Base-by-base conservation (phyloP, 2,329 filamentous ascomycete genomes). In the Paecilomyces sp. region DNA sequence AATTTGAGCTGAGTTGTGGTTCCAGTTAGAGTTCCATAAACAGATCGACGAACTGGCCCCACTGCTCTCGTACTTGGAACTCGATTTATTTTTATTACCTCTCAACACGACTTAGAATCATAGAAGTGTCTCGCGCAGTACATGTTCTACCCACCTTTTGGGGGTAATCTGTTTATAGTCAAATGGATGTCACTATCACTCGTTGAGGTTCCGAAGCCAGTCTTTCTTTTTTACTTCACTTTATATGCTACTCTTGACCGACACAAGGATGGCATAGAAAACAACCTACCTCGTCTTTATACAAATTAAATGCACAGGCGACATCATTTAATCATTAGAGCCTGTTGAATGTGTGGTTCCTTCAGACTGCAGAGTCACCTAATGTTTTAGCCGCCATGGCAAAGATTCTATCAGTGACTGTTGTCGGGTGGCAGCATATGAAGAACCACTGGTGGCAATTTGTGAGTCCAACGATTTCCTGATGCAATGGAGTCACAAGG, bases 361-460 rank as follows among this genome's bases (percentile, higher is more conserved):
- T 6, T 6, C 25, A 28, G 25, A 28, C 25, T 28, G 2, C 6
- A 28, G 3, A 6, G 25, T 28, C 25, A 28, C 6, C 25, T 3
- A 28, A 3, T 2, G 25, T 59, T 57, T 55, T 65, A 67, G 64
- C 62, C 57, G 55, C 30, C 18, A 73, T 74, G 71, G 63, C 63
- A 9, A 41, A 67, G 56, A 72, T 73, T 30, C 66, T 73, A 30
- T 33, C 66, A 12, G 67, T 70, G 52, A 60, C 63, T 22, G 62
- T 70, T 52, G 61, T 75, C n/a, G 69, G 70, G 56, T 76, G 75
- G 73, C 58, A 65, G 54, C 55, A 63, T 12, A 74, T 77, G 71
- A 73, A 65, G 57, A 57, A 64, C 6, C 64, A 75, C 61, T 79
- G 75, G 76, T 78, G 76, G 76, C 74, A 77, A 61, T 73, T 70